Base-by-base conservation (phyloP, 2,329 filamentous ascomycete genomes). In the Ophiostoma piceae region DNA sequence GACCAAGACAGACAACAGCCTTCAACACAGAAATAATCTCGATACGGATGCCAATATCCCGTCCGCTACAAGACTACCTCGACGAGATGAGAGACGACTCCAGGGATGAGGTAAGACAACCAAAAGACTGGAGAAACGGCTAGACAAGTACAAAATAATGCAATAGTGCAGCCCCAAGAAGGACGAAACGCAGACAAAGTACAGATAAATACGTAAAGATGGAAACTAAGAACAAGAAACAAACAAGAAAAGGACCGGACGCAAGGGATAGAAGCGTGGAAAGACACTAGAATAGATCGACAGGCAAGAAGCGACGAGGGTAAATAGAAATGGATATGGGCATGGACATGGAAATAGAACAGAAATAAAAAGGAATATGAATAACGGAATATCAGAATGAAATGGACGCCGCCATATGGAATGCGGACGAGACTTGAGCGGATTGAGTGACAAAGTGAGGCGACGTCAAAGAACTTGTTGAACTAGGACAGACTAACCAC, bases 201-300 rank as follows among this genome's bases (percentile, higher is more conserved):
- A 62, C 57, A 32, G 57, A 8, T 3, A 26, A 57, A 29, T 32
- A 26, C 57, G 57, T 26, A 26, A 47, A 47, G 51, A 26, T 57
- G n/a, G 9, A 57, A 57, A 57, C 51, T 5, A n/a, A 26, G 51
- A 57, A 22, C n/a, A 57, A 26, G 51, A 22, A 22, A 57, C 9
- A n/a, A 57, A 11, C 51, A 12, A 26, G 12, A 60, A 62, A 32
- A 32, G 57, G 57, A 62, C 57, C 26, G 22, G 54, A 32, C 22
- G 57, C 22, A 62, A 62, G 26, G 57, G 57, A 32, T 26, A 35
- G 57, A 22, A 60, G 57, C 57, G 57, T 35, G 26, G 60, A 65
- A 65, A 65, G 19, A 65, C 60, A 65, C 60, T 65, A 39, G 60
- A 39, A 65, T 39, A 22, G n/a, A 65, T 35, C 60, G 60, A 65